Evolutionary conservation across 2,329 filamentous ascomycete species (phyloP).

Genomic region (Ilyonectria sp.): DNA sequence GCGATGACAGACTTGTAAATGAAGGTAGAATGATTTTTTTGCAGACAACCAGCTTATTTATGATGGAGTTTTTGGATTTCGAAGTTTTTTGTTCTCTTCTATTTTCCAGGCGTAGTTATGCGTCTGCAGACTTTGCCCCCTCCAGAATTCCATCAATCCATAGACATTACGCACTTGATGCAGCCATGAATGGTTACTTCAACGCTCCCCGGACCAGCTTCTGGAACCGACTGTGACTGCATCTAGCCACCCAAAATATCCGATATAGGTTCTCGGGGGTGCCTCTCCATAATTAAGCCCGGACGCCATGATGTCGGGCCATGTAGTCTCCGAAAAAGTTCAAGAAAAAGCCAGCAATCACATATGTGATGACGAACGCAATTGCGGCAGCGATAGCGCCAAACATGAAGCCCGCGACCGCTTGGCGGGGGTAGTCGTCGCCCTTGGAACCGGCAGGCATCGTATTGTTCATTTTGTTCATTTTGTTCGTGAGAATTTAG

Average conservation of each 20-base stretch:
- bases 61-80: conserved; percentile 8
- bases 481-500: background rate
- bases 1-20: conserved; percentile 22
- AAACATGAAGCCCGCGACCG: conserved; percentile 10
- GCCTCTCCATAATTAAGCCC: too few relatives aligned
- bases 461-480: background rate
- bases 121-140: background rate
- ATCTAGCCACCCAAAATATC: background rate
- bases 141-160: conserved; percentile 1
- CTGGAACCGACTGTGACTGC: background rate
- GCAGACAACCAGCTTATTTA: background rate
- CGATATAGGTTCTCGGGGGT: too few relatives aligned
- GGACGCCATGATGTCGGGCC: background rate
- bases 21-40: conserved; percentile 2
- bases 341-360: background rate
- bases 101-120: conserved; percentile 2
- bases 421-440: background rate
- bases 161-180: conserved; percentile 10
- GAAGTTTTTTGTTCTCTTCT: conserved; percentile 1
- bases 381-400: conserved; percentile 2
- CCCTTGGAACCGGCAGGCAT: background rate
- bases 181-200: conserved; percentile 6
- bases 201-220: background rate
- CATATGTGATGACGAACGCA: conserved; percentile 10
- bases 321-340: background rate